Evolutionary conservation across 1,139 yeast genomes (phyloP), one percentile per base, ranked within the genome.

Genomic region (Hemisphaericaspora lyxosophila): DNA sequence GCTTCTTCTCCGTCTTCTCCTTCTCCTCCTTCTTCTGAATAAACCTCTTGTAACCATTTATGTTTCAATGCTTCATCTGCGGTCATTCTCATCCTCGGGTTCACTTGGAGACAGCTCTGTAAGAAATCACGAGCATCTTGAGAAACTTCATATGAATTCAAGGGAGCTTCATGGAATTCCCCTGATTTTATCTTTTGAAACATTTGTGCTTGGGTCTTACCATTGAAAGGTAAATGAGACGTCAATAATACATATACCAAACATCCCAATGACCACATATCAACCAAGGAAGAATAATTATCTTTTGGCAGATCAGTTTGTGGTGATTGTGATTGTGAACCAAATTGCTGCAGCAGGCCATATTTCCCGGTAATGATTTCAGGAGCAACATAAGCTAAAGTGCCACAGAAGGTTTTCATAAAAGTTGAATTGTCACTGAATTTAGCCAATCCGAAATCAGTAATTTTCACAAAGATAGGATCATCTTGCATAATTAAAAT

Each of bases 191-290:
- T 89, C 51, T 85, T 85, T 35, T 75, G 75, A 60, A 86, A 87
- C 57, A 92, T 69, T 46, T 85, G 86, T 18, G 86, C 90, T 53
- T 90, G 97, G 0, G 96, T 87, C 38, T 83, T 77, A 1, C 97
- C 97, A 55, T 90, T 88, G 56, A 92, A 92, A 2, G 98, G 98
- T 42, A 90, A 66, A 67, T 88, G 96, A 0, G 94, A 92, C 0
- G 97, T 90, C 38, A 92, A 63, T 27, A 90, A 78, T 8, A 92
- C 97, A 61, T 88, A 92, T 0, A 89, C 84, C 25, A 92, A 66
- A 59, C 98, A 92, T 0, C 97, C 77, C 27, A 71, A 55, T 1
- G 97, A 87, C 98, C 98, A 92, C 71, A 92, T 86, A 59, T 92
- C 98, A 5, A 90, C 97, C 43, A 86, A 72, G 31, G 85, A 82